Evolutionary conservation across 495 filamentous ascomycete species (phyloP).

Genomic region (Evernia prunastri): DNA sequence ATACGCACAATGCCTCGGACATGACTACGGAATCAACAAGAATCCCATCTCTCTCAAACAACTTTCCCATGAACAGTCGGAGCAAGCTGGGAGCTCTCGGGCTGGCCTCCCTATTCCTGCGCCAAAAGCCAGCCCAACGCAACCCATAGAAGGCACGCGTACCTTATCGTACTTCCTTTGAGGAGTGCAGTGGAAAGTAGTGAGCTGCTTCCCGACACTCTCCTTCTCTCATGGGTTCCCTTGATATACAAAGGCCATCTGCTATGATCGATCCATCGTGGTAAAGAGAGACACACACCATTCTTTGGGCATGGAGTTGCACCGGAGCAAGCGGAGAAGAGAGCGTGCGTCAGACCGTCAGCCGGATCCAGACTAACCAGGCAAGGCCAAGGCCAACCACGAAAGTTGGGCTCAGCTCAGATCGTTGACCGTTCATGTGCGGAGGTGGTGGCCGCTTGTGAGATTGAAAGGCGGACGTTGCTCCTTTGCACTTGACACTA

Average conservation of each 20-base stretch:
- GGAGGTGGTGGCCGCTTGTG: no score
- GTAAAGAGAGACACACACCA: no score
- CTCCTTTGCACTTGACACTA: constrained; percentile 4
- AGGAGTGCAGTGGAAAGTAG: not conserved
- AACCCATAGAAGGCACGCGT: no score
- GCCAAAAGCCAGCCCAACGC: not conserved
- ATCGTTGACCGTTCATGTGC: no score
- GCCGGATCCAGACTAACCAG: no score
- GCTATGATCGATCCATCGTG: no score
- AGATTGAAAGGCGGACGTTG: not conserved
- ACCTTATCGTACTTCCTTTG: not conserved
- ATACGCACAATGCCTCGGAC: not conserved
- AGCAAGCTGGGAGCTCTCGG: not conserved
- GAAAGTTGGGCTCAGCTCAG: no score
- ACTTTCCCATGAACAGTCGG: not conserved
- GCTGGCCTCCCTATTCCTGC: not conserved
- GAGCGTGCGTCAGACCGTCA: not conserved
- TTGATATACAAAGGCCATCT: no score
- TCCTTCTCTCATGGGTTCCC: no score
- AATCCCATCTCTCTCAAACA: not conserved
- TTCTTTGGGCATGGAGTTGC: not conserved
- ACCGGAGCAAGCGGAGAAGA: not conserved
- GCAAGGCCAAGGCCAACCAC: not conserved
- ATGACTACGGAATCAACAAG: not conserved
- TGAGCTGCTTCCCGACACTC: not conserved